phyloP scores from a whole-genome alignment of 768 basidiomycete genomes.

The Harrya chromipes region DNA sequence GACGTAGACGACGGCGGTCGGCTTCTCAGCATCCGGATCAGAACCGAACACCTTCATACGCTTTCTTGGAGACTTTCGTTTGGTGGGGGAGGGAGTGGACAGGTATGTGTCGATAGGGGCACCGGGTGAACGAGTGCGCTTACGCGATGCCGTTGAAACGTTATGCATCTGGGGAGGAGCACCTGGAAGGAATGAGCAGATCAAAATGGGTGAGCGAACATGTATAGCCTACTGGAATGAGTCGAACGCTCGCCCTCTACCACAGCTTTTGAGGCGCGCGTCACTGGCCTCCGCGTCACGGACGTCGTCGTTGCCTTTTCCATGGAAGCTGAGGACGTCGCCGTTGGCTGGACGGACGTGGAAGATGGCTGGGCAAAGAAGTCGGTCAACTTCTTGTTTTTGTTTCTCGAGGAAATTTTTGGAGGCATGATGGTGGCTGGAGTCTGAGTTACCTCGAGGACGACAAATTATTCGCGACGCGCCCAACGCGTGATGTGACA shows the following conservation, averaged over 20 bases:
- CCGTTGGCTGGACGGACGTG: constrained; percentile 12
- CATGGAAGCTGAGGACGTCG: not conserved
- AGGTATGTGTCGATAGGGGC: not conserved
- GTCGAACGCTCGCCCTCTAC: not conserved
- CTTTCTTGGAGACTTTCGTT: constrained; percentile 20
- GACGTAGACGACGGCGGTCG: constrained; percentile 8
- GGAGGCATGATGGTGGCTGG: constrained; percentile 17
- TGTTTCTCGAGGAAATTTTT: constrained; percentile 12
- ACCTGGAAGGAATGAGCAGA: constrained; percentile 13
- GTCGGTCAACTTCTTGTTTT: constrained; percentile 38
- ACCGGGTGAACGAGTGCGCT: constrained; percentile 28
- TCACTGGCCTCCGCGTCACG: constrained; percentile 7
- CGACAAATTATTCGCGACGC: constrained; percentile 1
- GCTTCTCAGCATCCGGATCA: constrained; percentile 5
- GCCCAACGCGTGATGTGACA: constrained; percentile 14
- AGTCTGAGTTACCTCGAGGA: not conserved
- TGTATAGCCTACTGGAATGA: constrained; percentile 18
- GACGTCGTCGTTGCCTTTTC: not conserved
- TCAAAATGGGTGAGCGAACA: not conserved
- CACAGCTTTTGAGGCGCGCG: constrained; percentile 6
- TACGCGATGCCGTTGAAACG: constrained; percentile 17
- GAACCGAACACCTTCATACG: constrained; percentile 16
- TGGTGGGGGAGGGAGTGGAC: constrained; percentile 8
- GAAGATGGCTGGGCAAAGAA: constrained; percentile 42
- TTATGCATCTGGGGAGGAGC: constrained; percentile 7